These are phyloP conservation scores for Monosporozyma servazzii DNA, from an alignment of 805 yeast species.

Conservation along the genomic window DNA sequence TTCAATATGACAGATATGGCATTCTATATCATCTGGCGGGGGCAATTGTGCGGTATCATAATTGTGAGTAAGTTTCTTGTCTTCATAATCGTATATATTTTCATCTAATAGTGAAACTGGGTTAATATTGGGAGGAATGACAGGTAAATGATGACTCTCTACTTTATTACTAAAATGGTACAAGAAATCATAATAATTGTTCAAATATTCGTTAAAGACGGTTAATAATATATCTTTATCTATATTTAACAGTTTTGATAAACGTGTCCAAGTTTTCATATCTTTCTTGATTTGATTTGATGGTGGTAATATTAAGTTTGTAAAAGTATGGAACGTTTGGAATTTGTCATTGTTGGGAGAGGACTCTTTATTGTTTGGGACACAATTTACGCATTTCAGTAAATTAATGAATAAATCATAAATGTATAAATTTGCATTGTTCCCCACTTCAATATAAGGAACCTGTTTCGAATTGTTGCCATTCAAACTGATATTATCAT, in stretches of 20 bases:
- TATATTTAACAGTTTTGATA: constrained; percentile 11
- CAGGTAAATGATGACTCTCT: constrained; percentile 1
- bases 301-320: not conserved
- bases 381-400: constrained; percentile 11
- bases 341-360: not conserved
- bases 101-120: constrained; percentile 29
- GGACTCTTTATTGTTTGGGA: not conserved
- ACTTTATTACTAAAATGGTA: constrained; percentile 9
- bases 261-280: constrained; percentile 22
- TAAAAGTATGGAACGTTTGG: not conserved
- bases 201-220: constrained; percentile 22
- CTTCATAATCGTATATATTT: constrained; percentile 6
- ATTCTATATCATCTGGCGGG: constrained; percentile 33
- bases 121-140: constrained; percentile 14
- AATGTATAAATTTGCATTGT: constrained; percentile 15
- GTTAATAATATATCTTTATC: constrained; percentile 4
- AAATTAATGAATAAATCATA: constrained; percentile 35
- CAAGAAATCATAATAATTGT: constrained; percentile 30
- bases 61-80: too few relatives aligned
- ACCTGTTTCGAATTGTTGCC: too few relatives aligned
- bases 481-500: constrained; percentile 21
- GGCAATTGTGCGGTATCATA: constrained; percentile 30
- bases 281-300: constrained; percentile 8
- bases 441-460: too few relatives aligned
- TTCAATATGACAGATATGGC: constrained; percentile 35